Evolutionary conservation across 2,329 filamentous ascomycete genomes (phyloP).

Genomic region (Rhinocladiella mackenziei): DNA sequence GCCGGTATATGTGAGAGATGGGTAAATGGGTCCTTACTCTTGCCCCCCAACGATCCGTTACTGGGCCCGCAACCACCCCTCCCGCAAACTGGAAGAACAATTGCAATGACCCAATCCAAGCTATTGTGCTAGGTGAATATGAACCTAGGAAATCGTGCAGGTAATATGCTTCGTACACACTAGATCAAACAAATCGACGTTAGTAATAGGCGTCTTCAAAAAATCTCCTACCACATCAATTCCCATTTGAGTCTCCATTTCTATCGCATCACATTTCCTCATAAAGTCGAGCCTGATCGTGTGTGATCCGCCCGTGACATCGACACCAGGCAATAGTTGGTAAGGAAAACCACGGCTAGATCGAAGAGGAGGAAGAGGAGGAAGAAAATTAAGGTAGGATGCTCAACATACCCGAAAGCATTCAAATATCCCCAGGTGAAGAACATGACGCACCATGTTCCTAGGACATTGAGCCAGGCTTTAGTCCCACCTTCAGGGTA

Average conservation of each 20-base stretch:
- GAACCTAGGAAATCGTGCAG: conserved; percentile 20
- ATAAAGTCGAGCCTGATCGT: too few species aligned
- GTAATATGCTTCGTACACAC: conserved; percentile 36
- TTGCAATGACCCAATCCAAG: conserved; percentile 84
- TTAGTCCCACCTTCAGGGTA: not conserved
- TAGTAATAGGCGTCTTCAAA: too few species aligned
- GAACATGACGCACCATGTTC: conserved; percentile 14
- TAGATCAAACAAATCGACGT: conserved; percentile 12
- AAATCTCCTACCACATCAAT: too few species aligned
- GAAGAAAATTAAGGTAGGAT: not conserved
- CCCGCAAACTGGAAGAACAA: conserved; percentile 78
- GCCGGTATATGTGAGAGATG: not conserved
- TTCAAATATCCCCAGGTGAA: conserved; percentile 17
- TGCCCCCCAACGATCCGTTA: conserved; percentile 63
- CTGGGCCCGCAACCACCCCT: conserved; percentile 77
- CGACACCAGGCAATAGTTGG: not conserved
- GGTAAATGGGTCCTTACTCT: conserved; percentile 32
- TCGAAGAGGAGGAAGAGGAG: not conserved
- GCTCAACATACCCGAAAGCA: conserved; percentile 19
- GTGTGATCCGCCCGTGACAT: too few species aligned
- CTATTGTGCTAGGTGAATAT: conserved; percentile 58
- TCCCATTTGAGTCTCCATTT: too few species aligned
- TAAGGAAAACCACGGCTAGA: not conserved
- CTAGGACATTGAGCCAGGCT: conserved; percentile 5
- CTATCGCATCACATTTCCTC: too few species aligned